A percentile compares a stretch with the other conserved stretches of the same genome.
Conservation (phyloP, 225 moss, liverwort and hornwort species). For the Marchantia polymorpha region DNA sequence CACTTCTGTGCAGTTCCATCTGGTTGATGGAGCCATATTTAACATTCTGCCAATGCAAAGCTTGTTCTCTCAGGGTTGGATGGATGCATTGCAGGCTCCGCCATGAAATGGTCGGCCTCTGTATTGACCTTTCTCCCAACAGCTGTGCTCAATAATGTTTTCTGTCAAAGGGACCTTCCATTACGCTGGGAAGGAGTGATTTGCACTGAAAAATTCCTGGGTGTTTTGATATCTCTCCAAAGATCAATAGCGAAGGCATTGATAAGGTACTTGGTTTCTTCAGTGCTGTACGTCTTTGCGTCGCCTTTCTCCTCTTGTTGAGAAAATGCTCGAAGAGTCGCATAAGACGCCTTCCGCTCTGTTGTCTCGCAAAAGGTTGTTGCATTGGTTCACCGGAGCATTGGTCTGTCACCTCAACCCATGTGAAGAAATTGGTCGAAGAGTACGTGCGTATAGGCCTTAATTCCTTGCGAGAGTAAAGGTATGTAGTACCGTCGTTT, state of each 20-base stretch:
- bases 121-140: conserved; percentile 19
- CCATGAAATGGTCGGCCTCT: conserved; percentile 1
- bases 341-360: neutral
- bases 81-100: conserved; percentile 2
- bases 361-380: neutral
- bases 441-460: too few species aligned
- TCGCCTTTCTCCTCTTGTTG: too few species aligned
- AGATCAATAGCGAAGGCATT: too few species aligned
- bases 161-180: conserved; percentile 16
- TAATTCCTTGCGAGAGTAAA: too few species aligned
- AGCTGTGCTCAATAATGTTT: conserved; percentile 28
- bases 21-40: conserved; percentile 33
- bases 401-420: neutral
- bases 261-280: too few species aligned
- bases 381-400: neutral
- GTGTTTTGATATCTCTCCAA: neutral
- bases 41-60: conserved; percentile 43
- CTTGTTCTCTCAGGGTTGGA: conserved; percentile 24
- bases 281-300: too few species aligned
- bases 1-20: conserved; percentile 32
- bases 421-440: neutral
- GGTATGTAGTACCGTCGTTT: too few species aligned
- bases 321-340: neutral
- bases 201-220: conserved; percentile 6
- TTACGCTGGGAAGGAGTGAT: conserved; percentile 4